These are phyloP conservation scores for Xylariaceae sp. DNA, from an alignment of 2,329 filamentous ascomycete species.

Conservation along the genomic window DNA sequence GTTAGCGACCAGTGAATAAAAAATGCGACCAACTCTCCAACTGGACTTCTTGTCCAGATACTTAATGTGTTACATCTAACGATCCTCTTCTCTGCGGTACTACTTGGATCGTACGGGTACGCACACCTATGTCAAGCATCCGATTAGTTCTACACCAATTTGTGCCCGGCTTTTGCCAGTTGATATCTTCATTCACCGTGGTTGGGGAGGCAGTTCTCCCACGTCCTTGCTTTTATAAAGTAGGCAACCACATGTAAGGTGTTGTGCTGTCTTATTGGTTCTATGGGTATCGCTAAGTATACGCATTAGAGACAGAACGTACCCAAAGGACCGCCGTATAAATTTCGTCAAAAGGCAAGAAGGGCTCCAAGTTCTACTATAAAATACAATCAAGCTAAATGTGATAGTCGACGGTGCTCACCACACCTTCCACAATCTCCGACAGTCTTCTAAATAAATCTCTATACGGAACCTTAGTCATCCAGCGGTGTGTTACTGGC, in stretches of 20 bases:
- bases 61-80: slow-evolving; percentile 31
- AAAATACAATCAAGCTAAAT: slow-evolving; percentile 28
- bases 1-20: slow-evolving; percentile 9
- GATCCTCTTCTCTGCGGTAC: slow-evolving; percentile 24
- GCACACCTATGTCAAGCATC: slow-evolving; percentile 22
- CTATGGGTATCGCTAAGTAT: slow-evolving; percentile 20
- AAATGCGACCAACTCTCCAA: slow-evolving; percentile 23
- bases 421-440: slow-evolving; percentile 15
- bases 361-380: not conserved
- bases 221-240: slow-evolving; percentile 7
- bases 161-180: slow-evolving; percentile 5
- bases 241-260: slow-evolving; percentile 16
- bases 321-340: slow-evolving; percentile 26
- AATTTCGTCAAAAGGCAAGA: slow-evolving; percentile 6
- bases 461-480: slow-evolving; percentile 21
- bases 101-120: slow-evolving; percentile 28
- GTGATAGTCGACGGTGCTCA: slow-evolving; percentile 3
- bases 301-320: slow-evolving; percentile 25
- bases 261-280: slow-evolving; percentile 32
- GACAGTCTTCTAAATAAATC: not conserved
- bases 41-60: slow-evolving; percentile 21
- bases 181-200: slow-evolving; percentile 12
- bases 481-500: slow-evolving; percentile 11
- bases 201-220: slow-evolving; percentile 19
- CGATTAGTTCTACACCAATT: slow-evolving; percentile 8